Percentiles rank a stretch among this genome's conserved stretches.
Conservation (phyloP, 768 basidiomycete genomes). For the Panaeolus papilionaceus region DNA sequence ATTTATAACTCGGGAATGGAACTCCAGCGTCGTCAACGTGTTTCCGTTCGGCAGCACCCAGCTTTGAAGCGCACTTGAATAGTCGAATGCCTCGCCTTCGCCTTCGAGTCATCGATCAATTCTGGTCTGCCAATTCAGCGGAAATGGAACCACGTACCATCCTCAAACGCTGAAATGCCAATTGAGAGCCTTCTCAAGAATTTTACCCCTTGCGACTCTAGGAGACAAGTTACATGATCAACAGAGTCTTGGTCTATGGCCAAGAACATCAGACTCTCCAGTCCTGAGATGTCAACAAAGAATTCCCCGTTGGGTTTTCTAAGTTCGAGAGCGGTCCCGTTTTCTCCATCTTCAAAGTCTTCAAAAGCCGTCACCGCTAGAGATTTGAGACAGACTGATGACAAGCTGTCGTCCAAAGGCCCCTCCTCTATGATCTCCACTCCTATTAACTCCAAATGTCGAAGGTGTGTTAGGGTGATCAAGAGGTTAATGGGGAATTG, state of each 20-base stretch:
- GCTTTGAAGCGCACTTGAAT: neutral
- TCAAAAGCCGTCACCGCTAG: neutral
- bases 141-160: neutral
- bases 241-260: neutral
- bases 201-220: neutral
- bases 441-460: neutral
- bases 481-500: constrained; percentile 40
- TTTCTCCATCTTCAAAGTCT: neutral
- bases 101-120: neutral
- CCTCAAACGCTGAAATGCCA: neutral
- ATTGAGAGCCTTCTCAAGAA: neutral
- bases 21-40: neutral
- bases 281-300: neutral
- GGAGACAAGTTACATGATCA: neutral
- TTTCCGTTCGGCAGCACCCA: neutral
- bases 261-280: neutral
- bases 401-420: neutral
- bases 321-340: neutral
- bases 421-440: neutral
- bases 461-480: neutral
- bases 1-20: neutral
- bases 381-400: neutral
- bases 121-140: too few relatives aligned
- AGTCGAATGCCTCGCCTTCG: neutral
- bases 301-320: neutral